Base-by-base conservation (phyloP, 148 eudicot species). In the Rhododendron vialii region DNA sequence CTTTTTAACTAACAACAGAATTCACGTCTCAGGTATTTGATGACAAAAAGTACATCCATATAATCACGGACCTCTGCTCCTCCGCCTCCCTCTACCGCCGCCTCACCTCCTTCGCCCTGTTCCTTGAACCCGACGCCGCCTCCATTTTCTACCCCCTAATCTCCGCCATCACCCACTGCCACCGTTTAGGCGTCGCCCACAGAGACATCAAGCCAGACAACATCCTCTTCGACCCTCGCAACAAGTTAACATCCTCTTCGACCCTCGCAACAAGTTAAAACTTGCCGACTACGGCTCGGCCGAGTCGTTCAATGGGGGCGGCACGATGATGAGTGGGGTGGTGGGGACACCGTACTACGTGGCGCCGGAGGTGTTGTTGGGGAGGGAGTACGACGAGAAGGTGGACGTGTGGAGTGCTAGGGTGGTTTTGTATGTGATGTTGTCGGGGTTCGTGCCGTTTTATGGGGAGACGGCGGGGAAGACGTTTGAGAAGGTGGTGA, bases 281-380 rank as follows among this genome's bases (percentile, higher is more conserved):
- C 88, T 96, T 0, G 94, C 94, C 41, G 99, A 96, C 57, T 96
- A 95, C 35, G 99, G 99, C 2, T 94, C 98, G 0, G 98, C 98
- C 0, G 97, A 95, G 93, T 91, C 91, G 92, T 95, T 92, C 20
- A 38, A 35, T 2, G 86, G 89, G 10, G 89, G 51, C 11, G 78
- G 76, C 2, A 41, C 74, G 47, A 38, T 55, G 84, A 94, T 96
- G 98, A 90, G 67, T 0, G 98, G 99, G n/a, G 84, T 95, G 13
- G 98, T 95, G 6, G 99, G 99, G 38, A 96, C 99, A 43, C 99
- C 99, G 79, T 95, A 94, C 61, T 96, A 96, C 26, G 96, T 96
- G 18, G 99, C 99, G 24, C 98, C 99, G 30, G 99, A 96, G 91
- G 95, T 96, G 7, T 79, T 96, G 84, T 82, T 88, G 1, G 99